These are phyloP conservation scores for Colletotrichum liriopes DNA, from an alignment of 2,329 filamentous ascomycete genomes.

Conservation along the genomic window DNA sequence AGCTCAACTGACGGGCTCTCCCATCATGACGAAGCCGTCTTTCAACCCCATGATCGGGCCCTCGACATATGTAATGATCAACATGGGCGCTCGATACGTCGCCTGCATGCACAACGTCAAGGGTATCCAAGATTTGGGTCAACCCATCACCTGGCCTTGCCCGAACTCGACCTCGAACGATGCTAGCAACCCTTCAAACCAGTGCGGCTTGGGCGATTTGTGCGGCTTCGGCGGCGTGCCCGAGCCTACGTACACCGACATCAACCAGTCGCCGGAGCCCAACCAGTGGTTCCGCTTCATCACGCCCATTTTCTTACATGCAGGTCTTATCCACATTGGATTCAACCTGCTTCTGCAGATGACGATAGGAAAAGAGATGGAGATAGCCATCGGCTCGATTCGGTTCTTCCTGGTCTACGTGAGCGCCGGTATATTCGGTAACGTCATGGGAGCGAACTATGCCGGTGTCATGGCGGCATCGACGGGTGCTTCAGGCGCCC, in stretches of 20 bases:
- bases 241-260: conserved; percentile 73
- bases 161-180: conserved; percentile 81
- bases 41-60: conserved; percentile 99
- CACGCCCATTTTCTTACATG: conserved; percentile 94
- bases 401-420: conserved; percentile 94
- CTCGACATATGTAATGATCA: conserved; percentile 90
- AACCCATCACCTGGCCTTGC: conserved; percentile 78
- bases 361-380: conserved; percentile 93
- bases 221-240: conserved; percentile 88
- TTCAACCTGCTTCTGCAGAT: conserved; percentile 96
- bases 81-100: conserved; percentile 94
- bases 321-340: conserved; percentile 92
- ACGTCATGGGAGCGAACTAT: conserved; percentile 95
- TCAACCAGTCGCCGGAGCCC: conserved; percentile 72
- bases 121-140: conserved; percentile 70
- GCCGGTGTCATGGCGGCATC: conserved; percentile 86
- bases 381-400: conserved; percentile 88
- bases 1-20: conserved; percentile 84
- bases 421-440: conserved; percentile 93
- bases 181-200: conserved; percentile 60
- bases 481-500: conserved; percentile 88
- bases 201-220: conserved; percentile 83
- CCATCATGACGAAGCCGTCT: conserved; percentile 83
- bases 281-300: conserved; percentile 99
- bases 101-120: conserved; percentile 94